Base-by-base conservation (phyloP, 495 filamentous ascomycete genomes). In the Podospora pseudoanserina region DNA sequence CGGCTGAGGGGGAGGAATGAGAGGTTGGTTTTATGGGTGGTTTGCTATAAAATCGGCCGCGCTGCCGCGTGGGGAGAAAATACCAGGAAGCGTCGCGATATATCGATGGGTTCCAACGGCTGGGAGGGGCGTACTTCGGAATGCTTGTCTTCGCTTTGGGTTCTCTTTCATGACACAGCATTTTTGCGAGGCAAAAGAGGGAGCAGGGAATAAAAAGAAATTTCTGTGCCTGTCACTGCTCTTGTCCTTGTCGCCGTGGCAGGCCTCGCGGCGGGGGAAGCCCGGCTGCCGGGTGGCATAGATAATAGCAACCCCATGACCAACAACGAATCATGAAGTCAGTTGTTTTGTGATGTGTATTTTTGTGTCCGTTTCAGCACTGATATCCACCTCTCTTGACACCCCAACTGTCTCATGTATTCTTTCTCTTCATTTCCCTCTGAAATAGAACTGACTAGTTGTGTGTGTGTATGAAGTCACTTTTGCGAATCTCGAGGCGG, bases 91-190 rank as follows among this genome's bases (percentile, higher is more conserved):
- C 64, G 66, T 68, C 65, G 65, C 56, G 65, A 68, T 72, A 70
- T 75, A 76, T 78, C 71, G 70, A 77, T 63, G 73, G 70, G 72
- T 70, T 78, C 73, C 76, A 77, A 61, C 34, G 61, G 61, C 61
- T 78, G 75, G 75, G 77, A 74, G 73, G 70, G 75, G 76, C 75
- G 75, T 76, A 78, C 72, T 73, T 63, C 70, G 76, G 76, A 75
- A 75, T 76, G 73, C 75, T 77, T 77, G 65, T 74, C 72, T 32
- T 77, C 75, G 71, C 75, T 74, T 78, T 77, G 75, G 74, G 76
- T 72, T 75, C 76, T 75, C 34, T 63, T 63, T 63, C 61, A 63
- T 63, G 59, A 18, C 19, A 63, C 4, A 44, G 34, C 6, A 58
- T 62, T 34, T 20, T 75, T 74, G 70, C 67, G 68, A 69, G 67